Evolutionary conservation across 1,284 basidiomycete species (phyloP).

Genomic region (Ustilago hordei): DNA sequence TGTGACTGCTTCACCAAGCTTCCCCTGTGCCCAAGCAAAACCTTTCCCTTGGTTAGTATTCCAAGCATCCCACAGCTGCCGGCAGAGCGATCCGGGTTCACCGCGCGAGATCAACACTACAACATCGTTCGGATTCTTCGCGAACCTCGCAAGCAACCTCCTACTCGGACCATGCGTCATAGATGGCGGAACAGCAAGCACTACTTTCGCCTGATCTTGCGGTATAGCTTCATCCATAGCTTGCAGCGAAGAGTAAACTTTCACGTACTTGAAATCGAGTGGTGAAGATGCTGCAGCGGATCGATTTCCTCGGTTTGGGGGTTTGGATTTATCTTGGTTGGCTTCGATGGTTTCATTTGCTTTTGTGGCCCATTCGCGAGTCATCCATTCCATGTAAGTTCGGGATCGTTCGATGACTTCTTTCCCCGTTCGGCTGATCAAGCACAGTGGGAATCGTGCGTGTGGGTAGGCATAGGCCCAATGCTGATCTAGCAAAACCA

Average conservation of each 20-base stretch:
- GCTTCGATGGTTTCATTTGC: conserved; percentile 45
- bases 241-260: conserved; percentile 86
- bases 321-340: conserved; percentile 24
- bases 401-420: conserved; percentile 95
- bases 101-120: conserved; percentile 70
- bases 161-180: conserved; percentile 93
- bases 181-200: conserved; percentile 90
- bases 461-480: conserved; percentile 87
- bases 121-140: conserved; percentile 75
- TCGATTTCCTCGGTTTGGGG: conserved; percentile 9
- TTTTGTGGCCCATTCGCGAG: conserved; percentile 80
- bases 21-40: conserved; percentile 84
- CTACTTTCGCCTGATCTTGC: conserved; percentile 80
- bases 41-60: conserved; percentile 81
- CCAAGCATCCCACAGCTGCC: conserved; percentile 87
- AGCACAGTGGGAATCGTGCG: conserved; percentile 76
- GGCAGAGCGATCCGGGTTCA: conserved; percentile 83
- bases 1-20: conserved; percentile 80
- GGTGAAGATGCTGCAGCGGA: conserved; percentile 41
- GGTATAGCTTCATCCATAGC: conserved; percentile 85
- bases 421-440: conserved; percentile 87
- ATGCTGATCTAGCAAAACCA: conserved; percentile 95
- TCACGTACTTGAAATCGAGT: conserved; percentile 74
- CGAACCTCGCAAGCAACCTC: conserved; percentile 85
- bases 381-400: conserved; percentile 99